Evolutionary conservation across 495 filamentous ascomycete genomes (phyloP).

Genomic region (Jackrogersella multiformis): DNA sequence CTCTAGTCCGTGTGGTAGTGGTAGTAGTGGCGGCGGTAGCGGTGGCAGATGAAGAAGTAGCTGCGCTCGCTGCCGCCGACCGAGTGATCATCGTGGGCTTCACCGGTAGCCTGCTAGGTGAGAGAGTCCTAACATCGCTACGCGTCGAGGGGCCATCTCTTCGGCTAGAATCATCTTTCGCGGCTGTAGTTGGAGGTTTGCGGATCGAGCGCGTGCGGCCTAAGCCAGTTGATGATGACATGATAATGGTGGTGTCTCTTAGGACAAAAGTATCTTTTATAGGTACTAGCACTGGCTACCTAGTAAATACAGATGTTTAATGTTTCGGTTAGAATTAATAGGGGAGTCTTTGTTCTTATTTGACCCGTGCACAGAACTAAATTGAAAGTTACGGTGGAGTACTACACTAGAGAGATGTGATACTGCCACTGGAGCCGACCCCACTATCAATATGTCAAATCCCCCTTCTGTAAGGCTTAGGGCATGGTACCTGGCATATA

Average conservation of each 20-base stretch:
- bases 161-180: constrained; percentile 18
- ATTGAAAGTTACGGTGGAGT: constrained; percentile 13
- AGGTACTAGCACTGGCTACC: too few species aligned
- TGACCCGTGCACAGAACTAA: constrained; percentile 29
- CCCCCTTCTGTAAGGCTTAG: neutral
- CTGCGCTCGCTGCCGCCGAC: constrained; percentile 32
- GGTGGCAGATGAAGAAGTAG: constrained; percentile 41
- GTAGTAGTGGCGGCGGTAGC: too few species aligned
- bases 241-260: neutral
- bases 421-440: too few species aligned
- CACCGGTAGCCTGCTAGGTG: constrained; percentile 60
- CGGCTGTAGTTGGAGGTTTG: constrained; percentile 44
- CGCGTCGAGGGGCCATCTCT: constrained; percentile 18
- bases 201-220: constrained; percentile 58
- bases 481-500: neutral
- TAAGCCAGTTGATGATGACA: constrained; percentile 49
- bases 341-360: neutral
- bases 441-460: too few species aligned
- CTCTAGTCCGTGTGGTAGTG: constrained; percentile 33
- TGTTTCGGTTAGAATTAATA: neutral
- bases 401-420: neutral
- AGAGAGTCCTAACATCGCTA: constrained; percentile 41
- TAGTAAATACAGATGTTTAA: constrained; percentile 6
- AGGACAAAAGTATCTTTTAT: neutral
- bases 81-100: constrained; percentile 49